Evolutionary conservation across 345 rosid genomes (phyloP), one percentile per base, ranked within the genome.

Genomic region (Citrus sp.): DNA sequence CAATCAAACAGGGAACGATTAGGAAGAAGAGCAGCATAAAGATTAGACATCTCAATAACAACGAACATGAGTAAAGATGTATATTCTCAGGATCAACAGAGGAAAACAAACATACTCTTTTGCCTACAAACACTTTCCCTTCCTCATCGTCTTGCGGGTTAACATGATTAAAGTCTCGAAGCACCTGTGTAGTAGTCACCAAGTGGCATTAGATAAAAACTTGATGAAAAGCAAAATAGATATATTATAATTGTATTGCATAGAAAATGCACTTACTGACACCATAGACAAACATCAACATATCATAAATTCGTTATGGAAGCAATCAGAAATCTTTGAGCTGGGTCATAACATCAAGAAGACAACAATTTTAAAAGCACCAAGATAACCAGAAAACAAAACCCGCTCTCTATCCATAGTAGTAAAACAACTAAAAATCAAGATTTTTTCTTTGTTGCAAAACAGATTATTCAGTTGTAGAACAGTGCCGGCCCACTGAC

Each of bases 81-180:
- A 24, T 13, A 55, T 35, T 66, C 55, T 1, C 67, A 27, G 28
- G 24, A 46, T 46, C 27, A 59, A n/a, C 7, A 56, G 54, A 42
- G 65, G 13, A 21, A 55, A 55, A 21, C 4, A 30, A 37, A 30
- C 95, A 82, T 82, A 96, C 98, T 85, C 98, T 87, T 75, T 93
- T 83, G 55, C 88, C 87, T 59, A 80, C 80, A 88, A 96, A 96
- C 70, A 89, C 80, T 84, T 92, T 96, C 75, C 97, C 99, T 77
- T 94, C 99, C 69, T 92, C 98, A 1, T 96, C 98, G 77, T 94
- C 97, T 85, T 92, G 99, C 38, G 99, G 98, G 77, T 96, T 91
- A 49, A 92, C 99, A 81, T 96, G 99, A 89, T 96, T 96, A 83
- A 96, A 94, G 85, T 94, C 98, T 84, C 98, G 88, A 73, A 96